phyloP scores from a whole-genome alignment of 192 early-diverging fungal genomes.

The Backusella circina region DNA sequence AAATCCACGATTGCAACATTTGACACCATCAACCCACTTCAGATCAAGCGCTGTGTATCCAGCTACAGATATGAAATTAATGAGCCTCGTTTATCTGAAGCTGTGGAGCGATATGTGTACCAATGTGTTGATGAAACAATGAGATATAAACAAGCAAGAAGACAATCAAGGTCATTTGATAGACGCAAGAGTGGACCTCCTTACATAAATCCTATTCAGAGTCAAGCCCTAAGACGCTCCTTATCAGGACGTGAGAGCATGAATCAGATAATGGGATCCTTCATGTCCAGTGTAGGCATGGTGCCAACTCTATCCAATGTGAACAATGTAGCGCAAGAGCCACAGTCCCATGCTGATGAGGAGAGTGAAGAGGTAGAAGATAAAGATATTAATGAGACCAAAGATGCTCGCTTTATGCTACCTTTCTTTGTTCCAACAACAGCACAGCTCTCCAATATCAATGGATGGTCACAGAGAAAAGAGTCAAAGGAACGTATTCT shows the following conservation, averaged over 20 bases:
- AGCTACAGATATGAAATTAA: conserved; percentile 88
- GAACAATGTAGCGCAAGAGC: background rate
- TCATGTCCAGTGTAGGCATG: conserved; percentile 16
- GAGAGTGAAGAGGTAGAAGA: conserved; percentile 18
- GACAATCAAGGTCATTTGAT: conserved; percentile 7
- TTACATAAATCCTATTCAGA: conserved; percentile 1
- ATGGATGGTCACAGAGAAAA: background rate
- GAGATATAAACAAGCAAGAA: conserved; percentile 19
- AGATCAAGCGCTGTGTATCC: conserved; percentile 71
- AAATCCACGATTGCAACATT: conserved; percentile 69
- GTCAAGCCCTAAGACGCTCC: background rate
- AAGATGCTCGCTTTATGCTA: conserved; percentile 52
- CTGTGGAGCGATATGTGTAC: conserved; percentile 73
- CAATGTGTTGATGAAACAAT: conserved; percentile 67
- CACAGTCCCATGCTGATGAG: background rate
- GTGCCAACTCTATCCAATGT: background rate
- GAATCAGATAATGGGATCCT: conserved; percentile 31
- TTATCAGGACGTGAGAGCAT: conserved; percentile 26
- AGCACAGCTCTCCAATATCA: conserved; percentile 25
- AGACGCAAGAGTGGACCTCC: conserved; percentile 6
- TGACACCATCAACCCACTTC: conserved; percentile 62
- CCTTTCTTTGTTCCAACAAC: conserved; percentile 64
- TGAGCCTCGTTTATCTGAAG: conserved; percentile 67
- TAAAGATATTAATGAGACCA: conserved; percentile 28
- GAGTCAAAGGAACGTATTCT: background rate